Conservation (phyloP, 1,284 basidiomycete species). For the Papiliotrema laurentii region DNA sequence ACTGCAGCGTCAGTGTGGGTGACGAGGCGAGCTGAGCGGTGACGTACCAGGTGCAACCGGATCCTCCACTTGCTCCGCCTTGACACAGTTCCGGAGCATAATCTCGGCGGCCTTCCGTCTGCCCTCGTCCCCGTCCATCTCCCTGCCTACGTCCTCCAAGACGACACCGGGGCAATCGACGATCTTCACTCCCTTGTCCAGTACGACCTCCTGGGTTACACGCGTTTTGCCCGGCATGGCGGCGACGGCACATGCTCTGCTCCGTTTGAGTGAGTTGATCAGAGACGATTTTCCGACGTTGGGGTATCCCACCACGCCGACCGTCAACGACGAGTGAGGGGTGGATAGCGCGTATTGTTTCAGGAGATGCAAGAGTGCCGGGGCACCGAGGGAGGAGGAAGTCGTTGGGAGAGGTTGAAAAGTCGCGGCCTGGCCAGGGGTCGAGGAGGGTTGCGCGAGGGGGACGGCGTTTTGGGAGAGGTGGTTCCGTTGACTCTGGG, state of each 20-base stretch:
- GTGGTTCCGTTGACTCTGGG: conserved; percentile 71
- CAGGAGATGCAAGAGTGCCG: conserved; percentile 71
- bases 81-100: conserved; percentile 85
- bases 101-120: conserved; percentile 62
- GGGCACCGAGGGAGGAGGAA: conserved; percentile 57
- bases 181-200: conserved; percentile 87
- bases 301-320: conserved; percentile 93
- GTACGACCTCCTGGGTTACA: conserved; percentile 85
- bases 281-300: conserved; percentile 96
- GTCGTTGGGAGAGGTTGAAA: conserved; percentile 56
- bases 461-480: conserved; percentile 54
- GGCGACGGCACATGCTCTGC: conserved; percentile 84
- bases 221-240: conserved; percentile 93
- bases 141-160: conserved; percentile 56
- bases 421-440: conserved; percentile 44
- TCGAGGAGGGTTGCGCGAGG: conserved; percentile 29
- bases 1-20: conserved; percentile 53
- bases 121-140: conserved; percentile 52
- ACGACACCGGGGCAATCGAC: conserved; percentile 97
- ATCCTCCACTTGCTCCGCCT: conserved; percentile 87
- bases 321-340: conserved; percentile 67
- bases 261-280: conserved; percentile 90
- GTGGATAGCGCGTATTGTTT: conserved; percentile 80
- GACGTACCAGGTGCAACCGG: conserved; percentile 72
- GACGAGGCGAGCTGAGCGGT: neutral